Percentiles rank a stretch among this genome's conserved stretches.
Conservation (phyloP, 257 asterid species). For the Cynanchum wilfordii region DNA sequence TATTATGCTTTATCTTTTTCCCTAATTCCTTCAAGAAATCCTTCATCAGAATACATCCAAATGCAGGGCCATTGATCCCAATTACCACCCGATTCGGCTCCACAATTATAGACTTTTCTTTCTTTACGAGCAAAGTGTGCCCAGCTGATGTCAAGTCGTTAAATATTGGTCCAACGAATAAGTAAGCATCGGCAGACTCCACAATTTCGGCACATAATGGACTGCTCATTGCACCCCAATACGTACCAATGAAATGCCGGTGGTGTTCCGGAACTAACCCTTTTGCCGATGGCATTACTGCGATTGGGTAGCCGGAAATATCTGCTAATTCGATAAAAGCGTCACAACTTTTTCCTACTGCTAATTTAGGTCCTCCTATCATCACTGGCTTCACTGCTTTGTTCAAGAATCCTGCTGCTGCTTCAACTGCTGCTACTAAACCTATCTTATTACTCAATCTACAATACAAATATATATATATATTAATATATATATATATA, state of each 20-base stretch:
- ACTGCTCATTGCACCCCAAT: not conserved
- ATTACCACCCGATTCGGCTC: too few relatives aligned
- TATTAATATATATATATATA: not conserved
- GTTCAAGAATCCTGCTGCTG: constrained; percentile 26
- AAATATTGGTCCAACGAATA: too few relatives aligned
- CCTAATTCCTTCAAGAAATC: too few relatives aligned
- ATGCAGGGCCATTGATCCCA: too few relatives aligned
- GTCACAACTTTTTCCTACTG: constrained; percentile 16
- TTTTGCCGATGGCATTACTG: constrained; percentile 31
- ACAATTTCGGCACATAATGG: not conserved
- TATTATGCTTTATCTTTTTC: too few relatives aligned
- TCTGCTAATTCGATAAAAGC: constrained; percentile 21
- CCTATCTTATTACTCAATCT: constrained; percentile 19
- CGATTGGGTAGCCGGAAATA: constrained; percentile 22
- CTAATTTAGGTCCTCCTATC: constrained; percentile 33
- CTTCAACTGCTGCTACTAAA: constrained; percentile 24
- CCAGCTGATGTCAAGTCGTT: too few relatives aligned
- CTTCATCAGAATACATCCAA: too few relatives aligned
- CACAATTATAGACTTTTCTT: constrained; percentile 26
- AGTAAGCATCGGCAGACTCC: not conserved
- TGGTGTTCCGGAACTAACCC: constrained; percentile 28
- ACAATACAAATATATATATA: not conserved
- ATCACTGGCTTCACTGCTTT: constrained; percentile 27
- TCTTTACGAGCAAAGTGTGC: too few relatives aligned
- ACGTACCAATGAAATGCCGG: not conserved